phyloP scores from a whole-genome alignment of 2,329 filamentous ascomycete genomes.

The Dryadomyces sulphureus region DNA sequence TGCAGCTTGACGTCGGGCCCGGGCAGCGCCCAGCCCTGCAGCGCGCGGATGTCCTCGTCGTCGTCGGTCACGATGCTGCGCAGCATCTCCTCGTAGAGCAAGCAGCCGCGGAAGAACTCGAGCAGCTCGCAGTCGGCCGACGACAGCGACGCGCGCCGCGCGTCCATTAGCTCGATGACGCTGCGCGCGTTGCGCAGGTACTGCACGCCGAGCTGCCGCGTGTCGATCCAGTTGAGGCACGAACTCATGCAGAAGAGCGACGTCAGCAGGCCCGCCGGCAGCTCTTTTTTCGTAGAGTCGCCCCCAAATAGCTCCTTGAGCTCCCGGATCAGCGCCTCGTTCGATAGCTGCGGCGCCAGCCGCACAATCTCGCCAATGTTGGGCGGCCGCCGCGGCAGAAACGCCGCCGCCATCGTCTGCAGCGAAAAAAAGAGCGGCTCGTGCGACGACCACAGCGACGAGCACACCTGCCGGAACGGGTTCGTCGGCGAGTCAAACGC shows the following conservation, averaged over 20 bases:
- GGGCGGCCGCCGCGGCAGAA: conserved; percentile 19
- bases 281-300: neutral
- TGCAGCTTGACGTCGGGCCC: neutral
- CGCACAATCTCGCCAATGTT: conserved; percentile 21
- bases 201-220: conserved; percentile 13
- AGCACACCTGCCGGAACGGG: conserved; percentile 23
- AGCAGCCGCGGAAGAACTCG: conserved; percentile 23
- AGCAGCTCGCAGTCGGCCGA: conserved; percentile 16
- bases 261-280: conserved; percentile 22
- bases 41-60: conserved; percentile 11
- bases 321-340: conserved; percentile 19
- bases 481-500: conserved; percentile 24
- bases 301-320: conserved; percentile 15
- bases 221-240: conserved; percentile 25
- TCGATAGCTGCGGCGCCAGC: conserved; percentile 20
- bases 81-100: conserved; percentile 25
- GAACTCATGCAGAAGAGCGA: conserved; percentile 25
- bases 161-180: conserved; percentile 10
- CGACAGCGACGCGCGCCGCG: conserved; percentile 4
- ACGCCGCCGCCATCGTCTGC: conserved; percentile 26
- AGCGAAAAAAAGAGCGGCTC: conserved; percentile 22
- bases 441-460: conserved; percentile 21
- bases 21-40: conserved; percentile 5
- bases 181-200: conserved; percentile 13
- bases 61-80: conserved; percentile 22